Percentiles rank a stretch among this genome's conserved stretches.
Evolutionary conservation across 768 basidiomycete species (phyloP).

Genomic region (Termitomyces heimii): DNA sequence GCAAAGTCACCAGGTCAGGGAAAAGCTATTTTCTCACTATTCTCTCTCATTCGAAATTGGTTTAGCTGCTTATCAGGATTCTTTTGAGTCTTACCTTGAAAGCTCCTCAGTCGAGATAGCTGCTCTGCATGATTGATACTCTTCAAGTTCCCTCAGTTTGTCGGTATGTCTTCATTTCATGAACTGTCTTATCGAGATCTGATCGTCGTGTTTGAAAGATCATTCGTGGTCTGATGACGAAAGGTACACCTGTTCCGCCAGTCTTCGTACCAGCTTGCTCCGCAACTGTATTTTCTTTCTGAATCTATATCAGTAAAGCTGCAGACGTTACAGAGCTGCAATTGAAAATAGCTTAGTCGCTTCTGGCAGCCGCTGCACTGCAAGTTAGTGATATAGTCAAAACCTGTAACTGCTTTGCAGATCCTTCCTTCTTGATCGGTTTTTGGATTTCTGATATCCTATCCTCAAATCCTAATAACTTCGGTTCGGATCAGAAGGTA

Average conservation of each 20-base stretch:
- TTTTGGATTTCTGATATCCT: not conserved
- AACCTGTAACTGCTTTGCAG: not conserved
- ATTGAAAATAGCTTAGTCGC: not conserved
- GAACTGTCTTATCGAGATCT: not conserved
- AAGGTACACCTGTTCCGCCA: not conserved
- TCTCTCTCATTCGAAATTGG: not conserved
- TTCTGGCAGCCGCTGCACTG: not conserved
- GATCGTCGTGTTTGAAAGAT: not conserved
- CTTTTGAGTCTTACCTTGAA: constrained; percentile 52
- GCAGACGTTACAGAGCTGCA: not conserved
- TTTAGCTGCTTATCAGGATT: constrained; percentile 53
- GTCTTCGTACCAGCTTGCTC: too few relatives aligned
- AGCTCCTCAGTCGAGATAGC: constrained; percentile 58
- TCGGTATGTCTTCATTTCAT: not conserved
- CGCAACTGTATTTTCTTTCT: not conserved
- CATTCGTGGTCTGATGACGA: not conserved
- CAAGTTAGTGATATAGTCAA: not conserved
- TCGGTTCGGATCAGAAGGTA: not conserved
- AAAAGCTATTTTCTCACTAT: not conserved
- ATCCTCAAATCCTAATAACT: not conserved
- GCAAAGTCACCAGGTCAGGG: constrained; percentile 46
- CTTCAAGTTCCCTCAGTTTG: not conserved
- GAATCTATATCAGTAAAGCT: not conserved
- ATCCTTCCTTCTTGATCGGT: not conserved
- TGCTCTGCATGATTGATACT: constrained; percentile 50